A percentile compares a stretch with the other conserved stretches of the same genome.
phyloP scores from a whole-genome alignment of 768 basidiomycete genomes.

The Trametopsis cervina region DNA sequence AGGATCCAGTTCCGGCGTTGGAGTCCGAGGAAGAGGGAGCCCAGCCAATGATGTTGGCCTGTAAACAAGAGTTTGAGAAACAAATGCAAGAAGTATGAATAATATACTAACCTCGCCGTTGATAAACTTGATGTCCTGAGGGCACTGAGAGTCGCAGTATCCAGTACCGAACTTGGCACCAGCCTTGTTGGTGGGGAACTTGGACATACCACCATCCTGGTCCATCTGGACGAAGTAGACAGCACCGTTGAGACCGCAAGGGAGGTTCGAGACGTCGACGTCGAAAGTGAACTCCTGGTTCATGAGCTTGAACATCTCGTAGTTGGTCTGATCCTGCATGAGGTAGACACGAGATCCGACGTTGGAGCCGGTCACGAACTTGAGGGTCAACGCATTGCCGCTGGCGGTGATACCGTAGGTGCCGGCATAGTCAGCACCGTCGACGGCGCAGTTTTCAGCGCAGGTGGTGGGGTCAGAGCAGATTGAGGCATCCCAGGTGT shows the following conservation, averaged over 20 bases:
- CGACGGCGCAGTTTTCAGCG: constrained; percentile 28
- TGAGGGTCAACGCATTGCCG: constrained; percentile 25
- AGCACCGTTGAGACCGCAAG: constrained; percentile 55
- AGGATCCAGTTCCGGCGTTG: constrained; percentile 40
- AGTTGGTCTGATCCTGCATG: constrained; percentile 35
- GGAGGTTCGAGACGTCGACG: constrained; percentile 50
- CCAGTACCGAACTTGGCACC: constrained; percentile 58
- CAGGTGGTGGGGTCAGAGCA: constrained; percentile 45
- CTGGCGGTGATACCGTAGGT: constrained; percentile 28
- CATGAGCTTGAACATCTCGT: constrained; percentile 42
- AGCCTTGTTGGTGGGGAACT: constrained; percentile 42
- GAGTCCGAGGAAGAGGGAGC: constrained; percentile 27
- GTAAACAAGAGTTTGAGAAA: background rate
- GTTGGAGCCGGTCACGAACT: constrained; percentile 27
- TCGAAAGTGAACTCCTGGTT: constrained; percentile 58
- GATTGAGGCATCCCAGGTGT: constrained; percentile 44
- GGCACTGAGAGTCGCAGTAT: constrained; percentile 60
- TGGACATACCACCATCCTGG: constrained; percentile 44
- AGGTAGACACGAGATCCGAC: constrained; percentile 41
- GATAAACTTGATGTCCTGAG: constrained; percentile 54
- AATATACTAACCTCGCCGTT: constrained; percentile 36
- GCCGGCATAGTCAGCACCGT: constrained; percentile 28
- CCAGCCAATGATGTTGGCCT: constrained; percentile 48
- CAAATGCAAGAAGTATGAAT: background rate
- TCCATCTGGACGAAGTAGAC: constrained; percentile 58